Base-by-base conservation (phyloP, 1,284 basidiomycete genomes). In the Malassezia slooffiae region DNA sequence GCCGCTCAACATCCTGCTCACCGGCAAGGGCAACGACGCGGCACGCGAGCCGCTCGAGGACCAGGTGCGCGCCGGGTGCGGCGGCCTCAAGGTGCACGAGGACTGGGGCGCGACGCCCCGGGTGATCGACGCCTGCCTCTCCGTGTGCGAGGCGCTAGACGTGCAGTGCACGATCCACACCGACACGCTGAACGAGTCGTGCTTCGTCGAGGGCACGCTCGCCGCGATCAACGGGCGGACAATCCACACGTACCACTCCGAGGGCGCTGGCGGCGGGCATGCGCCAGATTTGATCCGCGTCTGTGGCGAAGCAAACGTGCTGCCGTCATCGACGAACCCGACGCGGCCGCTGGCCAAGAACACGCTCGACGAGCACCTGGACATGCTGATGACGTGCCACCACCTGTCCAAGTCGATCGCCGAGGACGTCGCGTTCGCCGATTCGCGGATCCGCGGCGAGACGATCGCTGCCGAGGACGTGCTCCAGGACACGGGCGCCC, bases 141-240 rank as follows among this genome's bases (percentile, higher is more conserved):
- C 80, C 45, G 77, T 95, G 13, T 90, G 77, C 2, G 88, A 97
- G 64, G 78, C 87, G 58, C 90, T 85, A 68, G 93, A 99, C 65
- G 85, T 99, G 6, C 90, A 95, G 79, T 80, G 89, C 51, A 93
- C 91, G 68, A 95, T 99, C 43, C 93, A 99, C 68, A 93, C 89
- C 1, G 91, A 97, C 70, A 97, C 91, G 1, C 53, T 64, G 34
- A 64, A 64, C 48, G 62, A 64, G 49, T 40, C 43, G 13, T 89
- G 89, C 6, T 91, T 87, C 62, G 85, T 90, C 10, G 83, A 91
- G 70, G 81, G 84, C 80, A 96, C 93, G 0, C 83, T 97, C 43
- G 79, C 76, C 10, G 90, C 93, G 0, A 88, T 97, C 71, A 85
- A 82, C 23, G 80, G 79, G 3, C 79, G 90, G 17, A 91, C 89